Conservation (phyloP, 2,329 filamentous ascomycete genomes). For the Zelopaecilomyces penicillatus region DNA sequence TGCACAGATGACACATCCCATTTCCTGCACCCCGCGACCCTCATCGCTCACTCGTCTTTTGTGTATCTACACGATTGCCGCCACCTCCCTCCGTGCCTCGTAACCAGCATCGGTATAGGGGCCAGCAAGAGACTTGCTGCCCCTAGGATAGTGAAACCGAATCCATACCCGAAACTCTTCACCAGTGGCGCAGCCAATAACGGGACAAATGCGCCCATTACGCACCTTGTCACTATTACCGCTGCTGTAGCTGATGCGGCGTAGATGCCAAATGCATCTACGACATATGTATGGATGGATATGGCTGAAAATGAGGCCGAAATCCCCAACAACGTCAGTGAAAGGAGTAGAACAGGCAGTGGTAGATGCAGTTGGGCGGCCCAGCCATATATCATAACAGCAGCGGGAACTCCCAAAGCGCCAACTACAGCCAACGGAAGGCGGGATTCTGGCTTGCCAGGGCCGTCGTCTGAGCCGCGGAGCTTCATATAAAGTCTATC, state of each 20-base stretch:
- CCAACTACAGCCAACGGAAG: slow-evolving; percentile 44
- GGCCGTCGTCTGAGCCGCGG: slow-evolving; percentile 28
- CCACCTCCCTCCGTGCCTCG: slow-evolving; percentile 44
- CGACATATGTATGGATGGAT: slow-evolving; percentile 46
- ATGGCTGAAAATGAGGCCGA: slow-evolving; percentile 38
- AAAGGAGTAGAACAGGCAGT: slow-evolving; percentile 33
- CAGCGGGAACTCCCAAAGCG: slow-evolving; percentile 35
- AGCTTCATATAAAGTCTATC: slow-evolving; percentile 46
- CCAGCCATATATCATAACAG: slow-evolving; percentile 44
- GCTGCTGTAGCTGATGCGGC: slow-evolving; percentile 50
- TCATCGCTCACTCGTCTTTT: neutral
- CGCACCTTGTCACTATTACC: slow-evolving; percentile 45
- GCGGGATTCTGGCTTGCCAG: slow-evolving; percentile 44
- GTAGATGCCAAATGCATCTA: slow-evolving; percentile 48
- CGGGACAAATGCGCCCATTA: slow-evolving; percentile 50
- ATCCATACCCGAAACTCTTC: slow-evolving; percentile 41
- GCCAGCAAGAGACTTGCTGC: slow-evolving; percentile 33
- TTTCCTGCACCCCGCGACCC: too few relatives aligned
- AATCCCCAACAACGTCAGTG: slow-evolving; percentile 36
- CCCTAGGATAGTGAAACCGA: slow-evolving; percentile 39
- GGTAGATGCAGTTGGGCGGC: slow-evolving; percentile 34
- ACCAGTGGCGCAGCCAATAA: slow-evolving; percentile 40
- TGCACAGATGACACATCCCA: too few relatives aligned
- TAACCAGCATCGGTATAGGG: slow-evolving; percentile 42
- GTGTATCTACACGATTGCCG: slow-evolving; percentile 24